Base-by-base conservation (phyloP, 1,284 basidiomycete genomes). In the Tremellales sp. region DNA sequence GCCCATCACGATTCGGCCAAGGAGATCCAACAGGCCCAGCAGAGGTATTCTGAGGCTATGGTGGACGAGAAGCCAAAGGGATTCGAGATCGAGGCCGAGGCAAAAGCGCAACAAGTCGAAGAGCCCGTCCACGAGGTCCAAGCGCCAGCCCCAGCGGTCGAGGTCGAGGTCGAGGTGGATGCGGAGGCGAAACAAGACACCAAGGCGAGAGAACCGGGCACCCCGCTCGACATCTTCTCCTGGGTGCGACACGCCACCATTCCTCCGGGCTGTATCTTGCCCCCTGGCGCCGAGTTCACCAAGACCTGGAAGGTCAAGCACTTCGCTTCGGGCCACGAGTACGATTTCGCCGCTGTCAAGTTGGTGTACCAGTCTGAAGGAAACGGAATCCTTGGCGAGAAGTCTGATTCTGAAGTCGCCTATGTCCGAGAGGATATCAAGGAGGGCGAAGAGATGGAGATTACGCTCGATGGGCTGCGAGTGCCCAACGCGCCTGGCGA, bases 301-400 rank as follows among this genome's bases (percentile, higher is more conserved):
- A 71, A 71, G 51, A 60, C 62, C 8, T 71, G 68, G 68, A 56
- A 52, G 16, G 39, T 65, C 24, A 65, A 60, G 53, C 64, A 71
- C 47, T 69, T 66, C 45, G 67, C 65, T 26, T 41, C 48, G 13
- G 68, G 68, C 4, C 28, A 48, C 21, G 66, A 71, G 47, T 69
- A 52, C 46, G 46, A 56, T 28, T 68, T 69, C 36, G 57, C 56
- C 12, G 21, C 36, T n/a, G 44, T 70, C 22, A 49, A 47, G 6
- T 58, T 70, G 16, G 64, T 65, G 0, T 58, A 57, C 44, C 54
- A 61, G 51, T 51, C 50, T 18, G 45, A 40, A 7, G 52, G 50
- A 3, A 47, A 44, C 8, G 54, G 54, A 10, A 19, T 40, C 12
- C 46, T 61, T 1, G 64, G 61, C n/a, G 25, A 38, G 1, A 51